phyloP scores from a whole-genome alignment of 2,329 filamentous ascomycete genomes.

The Alternaria incomplexa region DNA sequence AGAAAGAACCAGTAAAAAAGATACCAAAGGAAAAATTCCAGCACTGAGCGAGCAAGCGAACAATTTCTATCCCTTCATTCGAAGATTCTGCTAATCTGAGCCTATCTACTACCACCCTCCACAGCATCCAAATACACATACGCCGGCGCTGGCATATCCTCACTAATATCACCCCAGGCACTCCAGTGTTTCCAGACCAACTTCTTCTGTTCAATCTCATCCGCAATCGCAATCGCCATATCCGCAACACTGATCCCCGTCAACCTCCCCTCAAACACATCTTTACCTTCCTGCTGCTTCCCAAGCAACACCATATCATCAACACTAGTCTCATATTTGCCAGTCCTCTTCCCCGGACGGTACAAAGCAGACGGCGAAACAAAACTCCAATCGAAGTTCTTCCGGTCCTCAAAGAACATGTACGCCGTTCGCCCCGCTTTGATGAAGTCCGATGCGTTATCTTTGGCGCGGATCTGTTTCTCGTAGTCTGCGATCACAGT shows the following conservation, averaged over 20 bases:
- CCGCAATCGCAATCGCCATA: slow-evolving; percentile 45
- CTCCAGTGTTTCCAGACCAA: slow-evolving; percentile 42
- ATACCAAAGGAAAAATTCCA: neutral
- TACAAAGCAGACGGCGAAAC: slow-evolving; percentile 44
- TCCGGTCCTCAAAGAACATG: slow-evolving; percentile 48
- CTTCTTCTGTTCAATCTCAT: slow-evolving; percentile 39
- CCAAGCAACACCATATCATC: slow-evolving; percentile 42
- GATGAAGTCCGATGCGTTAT: slow-evolving; percentile 39
- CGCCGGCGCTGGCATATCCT: slow-evolving; percentile 33
- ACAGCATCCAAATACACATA: slow-evolving; percentile 36
- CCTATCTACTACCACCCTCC: slow-evolving; percentile 18
- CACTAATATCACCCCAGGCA: slow-evolving; percentile 35
- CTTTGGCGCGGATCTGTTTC: slow-evolving; percentile 25
- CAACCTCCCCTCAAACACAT: slow-evolving; percentile 39
- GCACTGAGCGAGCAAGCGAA: neutral
- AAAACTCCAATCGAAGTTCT: slow-evolving; percentile 42
- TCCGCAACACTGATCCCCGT: slow-evolving; percentile 43
- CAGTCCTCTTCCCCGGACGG: slow-evolving; percentile 41
- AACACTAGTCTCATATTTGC: slow-evolving; percentile 39
- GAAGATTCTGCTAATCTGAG: fast-evolving
- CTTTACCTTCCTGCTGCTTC: slow-evolving; percentile 26
- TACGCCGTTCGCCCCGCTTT: slow-evolving; percentile 42
- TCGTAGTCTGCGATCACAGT: slow-evolving; percentile 33
- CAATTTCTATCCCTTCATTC: neutral
- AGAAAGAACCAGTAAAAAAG: neutral